These are phyloP conservation scores for Leersia perrieri DNA, from an alignment of 176 grass and related monocot species.

Conservation along the genomic window DNA sequence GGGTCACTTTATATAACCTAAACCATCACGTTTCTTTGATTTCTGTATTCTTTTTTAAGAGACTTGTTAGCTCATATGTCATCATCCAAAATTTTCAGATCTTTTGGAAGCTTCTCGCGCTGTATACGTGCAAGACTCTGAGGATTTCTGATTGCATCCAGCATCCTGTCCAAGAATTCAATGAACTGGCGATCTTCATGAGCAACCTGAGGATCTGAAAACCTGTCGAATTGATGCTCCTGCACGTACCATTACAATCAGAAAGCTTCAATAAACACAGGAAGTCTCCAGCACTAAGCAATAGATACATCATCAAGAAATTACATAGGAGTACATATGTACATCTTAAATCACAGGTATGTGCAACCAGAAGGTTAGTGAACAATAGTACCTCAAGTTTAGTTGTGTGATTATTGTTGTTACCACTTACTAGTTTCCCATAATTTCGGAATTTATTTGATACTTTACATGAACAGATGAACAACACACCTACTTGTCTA, in stretches of 20 bases:
- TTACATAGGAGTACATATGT: neutral
- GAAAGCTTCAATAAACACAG: neutral
- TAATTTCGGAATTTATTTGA: neutral
- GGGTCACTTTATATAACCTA: constrained; percentile 16
- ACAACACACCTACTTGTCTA: neutral
- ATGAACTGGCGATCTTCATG: constrained; percentile 35
- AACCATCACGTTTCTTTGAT: neutral
- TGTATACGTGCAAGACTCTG: constrained; percentile 35
- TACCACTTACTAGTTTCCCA: neutral
- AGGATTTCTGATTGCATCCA: constrained; percentile 36
- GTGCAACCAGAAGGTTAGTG: neutral
- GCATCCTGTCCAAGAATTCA: constrained; percentile 46
- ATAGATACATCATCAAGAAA: neutral
- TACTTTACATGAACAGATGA: neutral
- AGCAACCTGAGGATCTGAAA: constrained; percentile 41
- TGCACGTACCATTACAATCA: constrained; percentile 18
- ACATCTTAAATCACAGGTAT: neutral
- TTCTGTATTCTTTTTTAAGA: neutral
- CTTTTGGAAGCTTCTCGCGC: constrained; percentile 20
- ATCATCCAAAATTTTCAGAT: constrained; percentile 32
- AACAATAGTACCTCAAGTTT: neutral
- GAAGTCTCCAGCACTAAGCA: neutral
- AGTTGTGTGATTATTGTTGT: neutral
- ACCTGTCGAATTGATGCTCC: constrained; percentile 28
- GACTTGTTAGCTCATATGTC: constrained; percentile 22